These are phyloP conservation scores for Avicennia marina DNA, from an alignment of 257 asterid species.

Conservation along the genomic window DNA sequence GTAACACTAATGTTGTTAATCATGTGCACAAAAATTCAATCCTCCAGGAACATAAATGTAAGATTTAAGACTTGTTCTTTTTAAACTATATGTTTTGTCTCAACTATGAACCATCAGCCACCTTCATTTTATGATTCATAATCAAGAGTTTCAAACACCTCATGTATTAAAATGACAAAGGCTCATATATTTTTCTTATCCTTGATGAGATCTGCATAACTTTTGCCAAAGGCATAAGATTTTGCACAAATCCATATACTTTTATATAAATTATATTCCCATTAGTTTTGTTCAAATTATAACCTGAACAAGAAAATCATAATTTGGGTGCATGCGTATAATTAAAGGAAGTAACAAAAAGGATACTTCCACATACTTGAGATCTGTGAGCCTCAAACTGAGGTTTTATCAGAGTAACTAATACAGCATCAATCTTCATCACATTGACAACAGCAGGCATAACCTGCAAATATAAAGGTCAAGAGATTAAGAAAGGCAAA, in stretches of 20 bases:
- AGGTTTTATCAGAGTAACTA: slow-evolving; percentile 85
- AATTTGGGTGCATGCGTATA: background rate
- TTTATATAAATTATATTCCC: background rate
- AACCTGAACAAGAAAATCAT: background rate
- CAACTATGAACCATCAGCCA: too few species aligned
- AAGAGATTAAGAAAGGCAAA: background rate
- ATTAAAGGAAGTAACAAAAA: slow-evolving; percentile 6
- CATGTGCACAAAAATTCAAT: too few species aligned
- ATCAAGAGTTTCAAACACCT: background rate
- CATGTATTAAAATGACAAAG: background rate
- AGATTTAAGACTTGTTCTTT: too few species aligned
- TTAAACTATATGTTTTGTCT: too few species aligned
- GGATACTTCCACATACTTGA: slow-evolving; percentile 46
- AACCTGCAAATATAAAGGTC: slow-evolving; percentile 46
- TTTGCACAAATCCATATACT: background rate
- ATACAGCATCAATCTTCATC: slow-evolving; percentile 75
- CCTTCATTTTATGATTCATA: background rate
- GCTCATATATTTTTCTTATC: background rate
- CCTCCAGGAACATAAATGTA: too few species aligned
- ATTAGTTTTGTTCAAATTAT: background rate
- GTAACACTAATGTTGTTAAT: too few species aligned
- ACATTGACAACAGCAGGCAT: slow-evolving; percentile 83
- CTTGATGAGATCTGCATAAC: background rate
- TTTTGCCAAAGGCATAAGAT: background rate
- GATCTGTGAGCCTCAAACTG: slow-evolving; percentile 95